Conservation (phyloP, 2,329 filamentous ascomycete species). For the Ascochyta fabae region DNA sequence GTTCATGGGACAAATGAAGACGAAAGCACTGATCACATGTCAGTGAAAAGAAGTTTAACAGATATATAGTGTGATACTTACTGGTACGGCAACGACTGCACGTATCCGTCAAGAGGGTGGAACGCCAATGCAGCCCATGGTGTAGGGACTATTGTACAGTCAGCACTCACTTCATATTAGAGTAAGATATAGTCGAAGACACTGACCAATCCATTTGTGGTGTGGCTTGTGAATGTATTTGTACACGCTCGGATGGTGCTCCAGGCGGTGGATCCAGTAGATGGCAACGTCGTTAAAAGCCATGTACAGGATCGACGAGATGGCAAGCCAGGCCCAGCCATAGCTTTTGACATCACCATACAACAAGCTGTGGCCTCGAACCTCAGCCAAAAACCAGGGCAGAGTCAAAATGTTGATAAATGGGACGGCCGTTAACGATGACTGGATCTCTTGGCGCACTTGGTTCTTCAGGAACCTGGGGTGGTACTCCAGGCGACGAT, state of each 20-base stretch:
- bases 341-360: constrained; percentile 49
- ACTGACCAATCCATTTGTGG: constrained; percentile 58
- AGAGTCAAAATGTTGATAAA: constrained; percentile 56
- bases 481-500: constrained; percentile 55
- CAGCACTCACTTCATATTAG: background rate
- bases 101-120: constrained; percentile 56
- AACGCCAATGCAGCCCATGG: constrained; percentile 58
- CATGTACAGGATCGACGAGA: constrained; percentile 54
- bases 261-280: constrained; percentile 58
- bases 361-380: constrained; percentile 55
- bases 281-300: constrained; percentile 56
- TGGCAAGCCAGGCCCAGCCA: constrained; percentile 45
- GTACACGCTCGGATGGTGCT: constrained; percentile 57
- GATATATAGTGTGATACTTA: constrained; percentile 29
- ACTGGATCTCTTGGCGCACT: constrained; percentile 53
- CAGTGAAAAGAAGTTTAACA: background rate
- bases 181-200: background rate
- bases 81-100: constrained; percentile 58
- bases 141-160: constrained; percentile 49
- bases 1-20: constrained; percentile 56
- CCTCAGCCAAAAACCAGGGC: constrained; percentile 56
- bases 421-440: constrained; percentile 54
- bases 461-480: constrained; percentile 59
- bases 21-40: constrained; percentile 46
- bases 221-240: constrained; percentile 59